Conservation (phyloP, 345 rosid genomes). For the Jatropha curcas region DNA sequence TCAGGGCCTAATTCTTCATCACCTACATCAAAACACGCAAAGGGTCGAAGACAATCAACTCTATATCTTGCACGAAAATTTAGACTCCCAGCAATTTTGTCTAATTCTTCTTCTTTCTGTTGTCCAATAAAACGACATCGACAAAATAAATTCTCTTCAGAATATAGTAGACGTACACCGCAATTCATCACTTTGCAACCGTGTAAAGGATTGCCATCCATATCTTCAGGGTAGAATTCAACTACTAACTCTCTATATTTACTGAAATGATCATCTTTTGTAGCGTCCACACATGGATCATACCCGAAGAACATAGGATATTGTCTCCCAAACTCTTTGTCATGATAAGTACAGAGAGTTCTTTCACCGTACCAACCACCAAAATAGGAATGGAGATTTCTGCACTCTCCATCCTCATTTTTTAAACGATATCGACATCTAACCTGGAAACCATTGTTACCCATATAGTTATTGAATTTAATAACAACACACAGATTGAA, state of each 20-base stretch:
- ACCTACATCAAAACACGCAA: too few relatives aligned
- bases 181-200: background rate
- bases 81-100: too few relatives aligned
- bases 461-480: background rate
- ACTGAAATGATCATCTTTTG: background rate
- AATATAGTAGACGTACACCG: background rate
- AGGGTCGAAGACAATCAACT: too few relatives aligned
- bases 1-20: too few relatives aligned
- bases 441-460: background rate
- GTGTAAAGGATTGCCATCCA: background rate
- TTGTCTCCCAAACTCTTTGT: too few relatives aligned
- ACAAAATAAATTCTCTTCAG: background rate
- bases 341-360: background rate
- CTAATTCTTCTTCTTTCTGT: too few relatives aligned
- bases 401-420: background rate
- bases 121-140: too few relatives aligned
- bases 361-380: background rate
- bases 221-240: background rate
- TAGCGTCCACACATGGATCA: conserved; percentile 5
- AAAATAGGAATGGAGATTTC: background rate
- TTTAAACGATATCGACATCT: background rate
- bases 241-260: background rate
- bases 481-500: background rate
- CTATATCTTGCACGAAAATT: too few relatives aligned
- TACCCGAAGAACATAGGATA: background rate